phyloP scores from a whole-genome alignment of 768 basidiomycete species.

The Saitozyma sp. region DNA sequence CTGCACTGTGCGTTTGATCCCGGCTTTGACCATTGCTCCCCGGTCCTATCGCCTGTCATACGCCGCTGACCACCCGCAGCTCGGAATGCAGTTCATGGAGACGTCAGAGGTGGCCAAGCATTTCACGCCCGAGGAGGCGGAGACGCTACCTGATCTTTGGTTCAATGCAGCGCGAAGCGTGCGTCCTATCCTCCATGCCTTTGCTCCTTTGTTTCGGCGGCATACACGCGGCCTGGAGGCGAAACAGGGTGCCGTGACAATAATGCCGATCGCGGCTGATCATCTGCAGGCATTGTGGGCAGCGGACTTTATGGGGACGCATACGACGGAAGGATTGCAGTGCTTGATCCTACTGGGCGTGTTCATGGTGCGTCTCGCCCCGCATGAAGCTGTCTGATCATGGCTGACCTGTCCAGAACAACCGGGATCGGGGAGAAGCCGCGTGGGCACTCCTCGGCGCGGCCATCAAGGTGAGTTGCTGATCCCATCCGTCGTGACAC shows the following conservation, averaged over 20 bases:
- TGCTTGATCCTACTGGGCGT: conserved; percentile 46
- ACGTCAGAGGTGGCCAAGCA: conserved; percentile 36
- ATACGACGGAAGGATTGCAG: conserved; percentile 50
- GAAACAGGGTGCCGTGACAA: neutral
- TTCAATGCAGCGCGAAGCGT: conserved; percentile 39
- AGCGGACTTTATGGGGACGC: conserved; percentile 49
- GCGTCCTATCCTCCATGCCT: conserved; percentile 6
- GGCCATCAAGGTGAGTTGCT: conserved; percentile 46
- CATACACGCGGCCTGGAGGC: neutral
- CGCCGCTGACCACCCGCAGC: conserved; percentile 21
- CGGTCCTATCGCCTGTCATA: neutral
- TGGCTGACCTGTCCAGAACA: conserved; percentile 38
- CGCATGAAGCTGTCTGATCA: neutral
- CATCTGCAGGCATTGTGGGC: conserved; percentile 45
- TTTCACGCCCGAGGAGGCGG: conserved; percentile 47
- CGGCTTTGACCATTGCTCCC: neutral
- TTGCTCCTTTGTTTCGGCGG: neutral
- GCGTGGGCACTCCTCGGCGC: conserved; percentile 53
- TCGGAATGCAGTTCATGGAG: conserved; percentile 52
- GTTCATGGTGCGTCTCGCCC: conserved; percentile 41
- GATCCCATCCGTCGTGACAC: conserved; percentile 3
- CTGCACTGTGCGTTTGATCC: conserved; percentile 40
- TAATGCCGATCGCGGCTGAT: conserved; percentile 8
- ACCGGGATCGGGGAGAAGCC: conserved; percentile 52
- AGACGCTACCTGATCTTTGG: conserved; percentile 45